Evolutionary conservation across 78 protist species (phyloP).

Genomic region (Dictyostelium intermedium): DNA sequence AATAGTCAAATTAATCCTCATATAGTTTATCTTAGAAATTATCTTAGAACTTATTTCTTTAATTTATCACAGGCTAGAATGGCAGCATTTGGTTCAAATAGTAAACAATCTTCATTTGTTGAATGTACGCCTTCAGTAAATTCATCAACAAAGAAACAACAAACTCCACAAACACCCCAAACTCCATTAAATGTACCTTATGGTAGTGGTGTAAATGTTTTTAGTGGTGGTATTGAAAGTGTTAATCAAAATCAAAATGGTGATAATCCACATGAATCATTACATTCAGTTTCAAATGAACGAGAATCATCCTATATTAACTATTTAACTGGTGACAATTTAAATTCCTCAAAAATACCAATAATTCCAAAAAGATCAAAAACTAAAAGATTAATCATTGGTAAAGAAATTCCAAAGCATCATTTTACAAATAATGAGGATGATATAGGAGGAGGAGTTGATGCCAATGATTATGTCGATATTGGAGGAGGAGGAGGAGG

Average conservation of each 20-base stretch:
- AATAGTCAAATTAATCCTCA: conserved; percentile 48
- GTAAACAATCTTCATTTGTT: conserved; percentile 42
- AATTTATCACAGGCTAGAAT: conserved; percentile 62
- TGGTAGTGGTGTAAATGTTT: neutral
- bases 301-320: conserved; percentile 1
- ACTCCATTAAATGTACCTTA: neutral
- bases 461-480: neutral
- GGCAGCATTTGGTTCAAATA: conserved; percentile 59
- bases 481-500: neutral
- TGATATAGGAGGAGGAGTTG: neutral
- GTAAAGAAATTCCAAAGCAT: neutral
- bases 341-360: neutral
- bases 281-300: neutral
- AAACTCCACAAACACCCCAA: neutral
- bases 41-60: conserved; percentile 48
- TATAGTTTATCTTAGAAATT: conserved; percentile 21
- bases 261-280: conserved; percentile 35
- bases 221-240: neutral
- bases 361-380: conserved; percentile 14
- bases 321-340: neutral
- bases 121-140: neutral
- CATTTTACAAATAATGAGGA: neutral
- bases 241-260: neutral
- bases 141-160: neutral
- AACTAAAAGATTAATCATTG: neutral